Evolutionary conservation across 352 stramenopile genomes (phyloP).

Genomic region (Hyaloperonospora arabidopsidis): DNA sequence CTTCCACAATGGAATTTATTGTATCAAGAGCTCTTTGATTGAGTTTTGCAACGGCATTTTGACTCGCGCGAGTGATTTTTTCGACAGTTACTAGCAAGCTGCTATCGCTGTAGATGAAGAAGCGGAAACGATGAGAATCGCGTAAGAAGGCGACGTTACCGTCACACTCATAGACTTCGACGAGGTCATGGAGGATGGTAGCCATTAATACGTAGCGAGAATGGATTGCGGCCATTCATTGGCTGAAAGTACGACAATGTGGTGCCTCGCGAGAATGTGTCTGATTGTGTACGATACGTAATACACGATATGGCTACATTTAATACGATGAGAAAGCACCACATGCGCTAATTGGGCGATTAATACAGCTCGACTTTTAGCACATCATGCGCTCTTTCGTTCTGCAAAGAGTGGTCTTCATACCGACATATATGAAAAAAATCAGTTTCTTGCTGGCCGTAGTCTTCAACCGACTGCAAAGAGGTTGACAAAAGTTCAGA

Average conservation of each 20-base stretch:
- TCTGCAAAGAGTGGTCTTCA: too few relatives aligned
- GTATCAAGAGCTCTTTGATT: not conserved
- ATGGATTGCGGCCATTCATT: not conserved
- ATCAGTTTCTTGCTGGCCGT: too few relatives aligned
- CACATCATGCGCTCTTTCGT: too few relatives aligned
- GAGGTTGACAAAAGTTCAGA: too few relatives aligned
- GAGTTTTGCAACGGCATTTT: not conserved
- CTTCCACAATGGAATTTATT: conserved; percentile 4
- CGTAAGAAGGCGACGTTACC: conserved; percentile 32
- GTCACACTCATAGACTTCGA: conserved; percentile 37
- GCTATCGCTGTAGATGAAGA: conserved; percentile 29
- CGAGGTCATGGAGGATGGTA: not conserved
- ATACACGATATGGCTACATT: too few relatives aligned
- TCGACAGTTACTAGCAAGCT: conserved; percentile 26
- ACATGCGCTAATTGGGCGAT: too few relatives aligned
- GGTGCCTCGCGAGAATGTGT: too few relatives aligned
- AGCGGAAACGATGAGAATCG: conserved; percentile 25
- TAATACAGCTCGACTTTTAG: too few relatives aligned
- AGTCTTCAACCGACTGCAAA: too few relatives aligned
- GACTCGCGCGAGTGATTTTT: conserved; percentile 2
- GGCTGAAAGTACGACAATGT: not conserved
- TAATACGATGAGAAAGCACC: too few relatives aligned
- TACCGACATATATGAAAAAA: too few relatives aligned
- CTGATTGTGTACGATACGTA: too few relatives aligned
- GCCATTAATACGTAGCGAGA: conserved; percentile 1